Base-by-base conservation (phyloP, 148 eudicot species). In the Dysphania ambrosioides region DNA sequence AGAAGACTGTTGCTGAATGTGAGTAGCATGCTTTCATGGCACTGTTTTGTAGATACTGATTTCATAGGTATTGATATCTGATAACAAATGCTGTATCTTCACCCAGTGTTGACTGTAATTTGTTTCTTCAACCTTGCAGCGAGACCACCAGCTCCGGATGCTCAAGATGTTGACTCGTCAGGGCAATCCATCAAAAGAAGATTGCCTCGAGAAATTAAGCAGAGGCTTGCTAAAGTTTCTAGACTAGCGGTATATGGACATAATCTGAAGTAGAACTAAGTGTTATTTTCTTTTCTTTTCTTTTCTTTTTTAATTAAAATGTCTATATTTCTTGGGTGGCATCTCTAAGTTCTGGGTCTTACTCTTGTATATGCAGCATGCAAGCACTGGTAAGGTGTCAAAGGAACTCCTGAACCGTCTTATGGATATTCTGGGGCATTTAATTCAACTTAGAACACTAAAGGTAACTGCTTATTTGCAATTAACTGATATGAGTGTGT, bases 1-100 rank as follows among this genome's bases (percentile, higher is more conserved):
- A 90, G 86, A 96, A 86, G 86, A 84, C 86, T 83, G 99, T 92
- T 80, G 97, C 94, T 35, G 97, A 92, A 87, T 92, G 99, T 96
- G 86, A 79, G 90, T 79, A 35, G 47, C 64, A 68, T 61, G 35
- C 60, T 56, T 19, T 72, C 74, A 13, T 38, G 70, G 65, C 71
- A 44, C 63, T 62, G 64, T 6, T 68, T 61, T 15, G 29, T 72
- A 21, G 40, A 47, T 35, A 29, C 31, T 78, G 75, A 59, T 6
- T 68, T 61, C 19, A 34, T 72, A 21, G 40, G 38, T 35, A 29
- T 26, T 78, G 75, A 59, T 72, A 40, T 9, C 30, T 36, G 38
- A 57, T 70, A 42, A 30, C 5, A 47, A 15, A 44, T 78, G 21
- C 15, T 68, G 27, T 72, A 64, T 75, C 8, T 18, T 36, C 6